Evolutionary conservation across 78 protist species (phyloP).

Genomic region (Cyanophora paradoxa): DNA sequence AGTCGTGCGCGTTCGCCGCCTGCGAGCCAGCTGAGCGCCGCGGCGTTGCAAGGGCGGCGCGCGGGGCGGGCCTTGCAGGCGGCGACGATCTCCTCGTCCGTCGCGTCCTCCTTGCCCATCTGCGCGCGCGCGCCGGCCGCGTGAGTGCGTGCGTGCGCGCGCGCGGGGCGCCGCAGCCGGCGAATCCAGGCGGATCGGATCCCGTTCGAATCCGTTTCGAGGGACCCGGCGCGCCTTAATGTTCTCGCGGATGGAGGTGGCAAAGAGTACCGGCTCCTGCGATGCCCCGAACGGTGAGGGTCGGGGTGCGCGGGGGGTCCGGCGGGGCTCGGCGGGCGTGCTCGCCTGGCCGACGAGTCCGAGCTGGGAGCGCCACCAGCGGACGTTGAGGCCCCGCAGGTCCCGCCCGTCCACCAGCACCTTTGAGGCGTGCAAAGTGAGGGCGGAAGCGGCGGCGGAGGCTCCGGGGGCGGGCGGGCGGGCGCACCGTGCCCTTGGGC

Average conservation of each 20-base stretch:
- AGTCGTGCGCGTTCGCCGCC: conserved; percentile 90
- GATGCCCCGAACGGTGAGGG: no score
- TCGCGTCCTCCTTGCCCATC: no score
- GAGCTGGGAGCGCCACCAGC: conserved; percentile 53
- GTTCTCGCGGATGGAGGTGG: conserved; percentile 22
- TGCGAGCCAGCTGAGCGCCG: conserved; percentile 48
- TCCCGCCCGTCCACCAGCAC: conserved; percentile 66
- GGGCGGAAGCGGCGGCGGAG: conserved; percentile 28
- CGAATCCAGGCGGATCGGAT: no score
- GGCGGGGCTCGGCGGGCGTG: no score
- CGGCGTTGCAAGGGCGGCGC: no score
- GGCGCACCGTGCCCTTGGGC: conserved; percentile 8
- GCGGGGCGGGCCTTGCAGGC: no score
- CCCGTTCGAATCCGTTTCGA: no score
- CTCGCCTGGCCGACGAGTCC: conserved; percentile 63
- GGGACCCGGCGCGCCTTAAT: conserved; percentile 19
- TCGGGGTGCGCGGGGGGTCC: no score
- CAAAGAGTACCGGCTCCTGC: conserved; percentile 72
- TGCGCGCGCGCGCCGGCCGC: no score
- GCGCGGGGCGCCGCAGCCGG: no score
- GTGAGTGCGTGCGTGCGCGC: no score
- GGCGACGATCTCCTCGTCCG: no score
- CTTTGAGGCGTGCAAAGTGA: conserved; percentile 42
- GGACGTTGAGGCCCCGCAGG: conserved; percentile 33
- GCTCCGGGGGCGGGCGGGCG: neutral